These are phyloP conservation scores for Penicillium nucicola DNA, from an alignment of 495 filamentous ascomycete species.

Conservation along the genomic window DNA sequence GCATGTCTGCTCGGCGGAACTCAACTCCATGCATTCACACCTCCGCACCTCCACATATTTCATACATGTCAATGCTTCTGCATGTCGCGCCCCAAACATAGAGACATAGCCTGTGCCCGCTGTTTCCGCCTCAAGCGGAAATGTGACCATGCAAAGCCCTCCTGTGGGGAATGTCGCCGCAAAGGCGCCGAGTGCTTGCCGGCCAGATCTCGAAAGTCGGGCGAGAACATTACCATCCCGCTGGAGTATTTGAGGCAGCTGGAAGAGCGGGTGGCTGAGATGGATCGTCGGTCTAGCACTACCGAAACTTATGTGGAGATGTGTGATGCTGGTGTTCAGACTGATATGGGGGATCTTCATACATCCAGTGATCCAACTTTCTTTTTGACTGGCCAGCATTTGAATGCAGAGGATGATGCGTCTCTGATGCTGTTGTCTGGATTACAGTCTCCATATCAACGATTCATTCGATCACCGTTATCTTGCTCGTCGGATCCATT, in stretches of 20 bases:
- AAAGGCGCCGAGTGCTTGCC: constrained; percentile 33
- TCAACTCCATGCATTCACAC: not conserved
- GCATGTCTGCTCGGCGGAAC: constrained; percentile 1
- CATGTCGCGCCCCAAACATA: constrained; percentile 28
- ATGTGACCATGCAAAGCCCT: constrained; percentile 34
- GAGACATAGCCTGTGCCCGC: constrained; percentile 31
- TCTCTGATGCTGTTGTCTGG: constrained; percentile 4
- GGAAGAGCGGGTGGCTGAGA: constrained; percentile 23
- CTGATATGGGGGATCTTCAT: constrained; percentile 10
- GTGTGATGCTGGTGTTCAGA: constrained; percentile 29
- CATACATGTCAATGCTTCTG: not conserved
- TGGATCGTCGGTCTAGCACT: constrained; percentile 6
- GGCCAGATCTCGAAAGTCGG: constrained; percentile 23
- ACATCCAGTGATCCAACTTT: not conserved
- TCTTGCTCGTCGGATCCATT: constrained; percentile 9
- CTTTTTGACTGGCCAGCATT: not conserved
- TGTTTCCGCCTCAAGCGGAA: constrained; percentile 34
- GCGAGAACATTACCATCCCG: constrained; percentile 31
- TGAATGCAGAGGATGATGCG: constrained; percentile 3
- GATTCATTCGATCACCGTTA: constrained; percentile 1
- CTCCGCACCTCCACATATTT: too few relatives aligned
- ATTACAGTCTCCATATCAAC: not conserved
- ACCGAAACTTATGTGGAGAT: not conserved
- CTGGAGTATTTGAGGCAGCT: constrained; percentile 30
- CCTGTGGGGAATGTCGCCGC: constrained; percentile 31